These are phyloP conservation scores for Curvularia sp. DNA, from an alignment of 2,329 filamentous ascomycete genomes.

Conservation along the genomic window DNA sequence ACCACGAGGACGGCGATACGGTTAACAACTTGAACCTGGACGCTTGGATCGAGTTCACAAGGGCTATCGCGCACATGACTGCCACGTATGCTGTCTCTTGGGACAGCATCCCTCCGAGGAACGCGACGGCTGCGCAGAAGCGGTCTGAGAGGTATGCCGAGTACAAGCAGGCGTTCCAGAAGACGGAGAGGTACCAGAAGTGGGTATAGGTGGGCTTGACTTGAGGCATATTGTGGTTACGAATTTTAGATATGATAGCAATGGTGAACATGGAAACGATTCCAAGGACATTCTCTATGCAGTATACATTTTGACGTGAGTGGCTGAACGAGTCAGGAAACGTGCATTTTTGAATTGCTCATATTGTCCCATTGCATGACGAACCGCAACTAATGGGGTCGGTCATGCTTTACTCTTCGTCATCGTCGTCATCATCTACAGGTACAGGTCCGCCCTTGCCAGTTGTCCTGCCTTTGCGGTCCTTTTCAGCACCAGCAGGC, in stretches of 20 bases:
- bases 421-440: conserved; percentile 44
- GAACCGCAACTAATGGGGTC: not conserved
- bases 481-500: conserved; percentile 44
- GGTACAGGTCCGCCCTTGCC: conserved; percentile 40
- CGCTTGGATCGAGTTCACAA: conserved; percentile 60
- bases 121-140: conserved; percentile 31
- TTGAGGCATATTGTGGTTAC: not conserved
- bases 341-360: not conserved
- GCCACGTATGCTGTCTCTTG: conserved; percentile 47
- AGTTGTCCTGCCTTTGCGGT: conserved; percentile 44
- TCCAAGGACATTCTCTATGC: not conserved
- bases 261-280: not conserved
- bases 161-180: conserved; percentile 30
- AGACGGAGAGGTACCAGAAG: conserved; percentile 32
- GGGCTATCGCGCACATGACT: conserved; percentile 64
- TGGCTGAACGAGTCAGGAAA: not conserved
- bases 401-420: conserved; percentile 28
- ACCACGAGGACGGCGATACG: conserved; percentile 49
- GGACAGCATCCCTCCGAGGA: conserved; percentile 41
- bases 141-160: conserved; percentile 28
- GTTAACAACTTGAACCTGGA: conserved; percentile 45
- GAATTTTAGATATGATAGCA: not conserved
- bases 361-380: not conserved
- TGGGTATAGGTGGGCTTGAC: conserved; percentile 23
- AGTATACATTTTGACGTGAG: not conserved